Evolutionary conservation across 768 basidiomycete genomes (phyloP).

Genomic region (Pulveroboletus ravenelii): DNA sequence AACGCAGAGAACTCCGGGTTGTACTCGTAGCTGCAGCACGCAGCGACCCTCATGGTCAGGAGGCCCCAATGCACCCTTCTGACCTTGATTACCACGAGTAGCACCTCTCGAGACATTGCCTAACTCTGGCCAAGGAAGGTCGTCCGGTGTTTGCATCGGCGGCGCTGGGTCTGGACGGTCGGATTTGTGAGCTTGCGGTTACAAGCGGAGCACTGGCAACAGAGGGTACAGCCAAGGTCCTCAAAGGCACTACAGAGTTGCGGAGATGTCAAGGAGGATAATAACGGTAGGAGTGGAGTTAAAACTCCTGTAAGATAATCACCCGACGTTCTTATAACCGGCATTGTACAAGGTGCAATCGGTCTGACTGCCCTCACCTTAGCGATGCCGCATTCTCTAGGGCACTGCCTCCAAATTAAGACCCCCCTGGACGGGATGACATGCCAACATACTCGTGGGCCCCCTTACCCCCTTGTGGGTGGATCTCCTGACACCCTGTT

Average conservation of each 20-base stretch:
- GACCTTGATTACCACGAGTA: constrained; percentile 80
- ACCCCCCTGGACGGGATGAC: constrained; percentile 29
- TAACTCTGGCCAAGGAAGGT: constrained; percentile 82
- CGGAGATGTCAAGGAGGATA: constrained; percentile 19
- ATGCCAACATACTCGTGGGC: constrained; percentile 34
- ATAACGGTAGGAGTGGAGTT: constrained; percentile 34
- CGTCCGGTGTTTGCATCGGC: constrained; percentile 50
- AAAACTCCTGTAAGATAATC: constrained; percentile 35
- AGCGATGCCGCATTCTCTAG: constrained; percentile 35
- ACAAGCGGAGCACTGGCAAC: constrained; percentile 5
- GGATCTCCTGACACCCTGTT: constrained; percentile 30
- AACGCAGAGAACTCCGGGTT: constrained; percentile 77
- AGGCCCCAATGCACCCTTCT: constrained; percentile 71
- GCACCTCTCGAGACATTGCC: constrained; percentile 83
- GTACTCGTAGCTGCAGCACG: constrained; percentile 74
- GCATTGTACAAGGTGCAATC: constrained; percentile 26
- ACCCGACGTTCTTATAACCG: constrained; percentile 33
- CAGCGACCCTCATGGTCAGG: constrained; percentile 74
- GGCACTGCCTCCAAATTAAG: constrained; percentile 32
- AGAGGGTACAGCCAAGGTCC: constrained; percentile 14
- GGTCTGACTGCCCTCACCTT: constrained; percentile 24
- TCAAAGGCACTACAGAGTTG: constrained; percentile 10
- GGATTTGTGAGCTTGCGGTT: constrained; percentile 2
- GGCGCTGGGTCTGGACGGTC: constrained; percentile 5
- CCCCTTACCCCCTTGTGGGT: constrained; percentile 14